Percentiles rank a stretch among this genome's conserved stretches.
phyloP scores from a whole-genome alignment of 2,329 filamentous ascomycete species.

The Sporothrix curviconia region DNA sequence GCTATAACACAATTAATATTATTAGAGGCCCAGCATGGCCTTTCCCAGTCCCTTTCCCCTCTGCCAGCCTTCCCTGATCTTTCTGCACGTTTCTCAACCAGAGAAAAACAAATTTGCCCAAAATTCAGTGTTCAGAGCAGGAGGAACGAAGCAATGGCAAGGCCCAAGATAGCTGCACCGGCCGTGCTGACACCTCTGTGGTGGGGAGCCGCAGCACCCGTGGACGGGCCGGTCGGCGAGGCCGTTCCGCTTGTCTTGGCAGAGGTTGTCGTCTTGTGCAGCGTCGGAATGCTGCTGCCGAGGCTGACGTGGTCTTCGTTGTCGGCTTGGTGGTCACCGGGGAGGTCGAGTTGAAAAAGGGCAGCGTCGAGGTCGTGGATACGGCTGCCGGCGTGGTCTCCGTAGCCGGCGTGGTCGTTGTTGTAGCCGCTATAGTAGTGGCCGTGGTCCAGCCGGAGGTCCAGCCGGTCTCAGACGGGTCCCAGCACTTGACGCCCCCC shows the following conservation, averaged over 20 bases:
- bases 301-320: neutral
- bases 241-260: neutral
- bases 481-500: neutral
- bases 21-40: too few relatives aligned
- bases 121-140: neutral
- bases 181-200: neutral
- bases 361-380: neutral
- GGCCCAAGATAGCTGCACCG: neutral
- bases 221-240: neutral
- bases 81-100: too few relatives aligned
- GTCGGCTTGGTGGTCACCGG: neutral
- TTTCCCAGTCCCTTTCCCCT: too few relatives aligned
- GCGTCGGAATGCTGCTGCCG: neutral
- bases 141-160: neutral
- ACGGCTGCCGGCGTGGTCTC: neutral
- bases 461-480: neutral
- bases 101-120: too few relatives aligned
- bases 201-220: neutral
- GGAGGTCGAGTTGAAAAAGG: conserved; percentile 1
- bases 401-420: neutral
- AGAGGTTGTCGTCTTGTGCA: neutral
- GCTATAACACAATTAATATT: too few relatives aligned
- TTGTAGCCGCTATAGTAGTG: neutral
- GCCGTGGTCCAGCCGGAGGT: neutral
- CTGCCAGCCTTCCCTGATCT: too few relatives aligned